Evolutionary conservation across 768 basidiomycete species (phyloP).

Genomic region (Coprinellus aureogranulatus): DNA sequence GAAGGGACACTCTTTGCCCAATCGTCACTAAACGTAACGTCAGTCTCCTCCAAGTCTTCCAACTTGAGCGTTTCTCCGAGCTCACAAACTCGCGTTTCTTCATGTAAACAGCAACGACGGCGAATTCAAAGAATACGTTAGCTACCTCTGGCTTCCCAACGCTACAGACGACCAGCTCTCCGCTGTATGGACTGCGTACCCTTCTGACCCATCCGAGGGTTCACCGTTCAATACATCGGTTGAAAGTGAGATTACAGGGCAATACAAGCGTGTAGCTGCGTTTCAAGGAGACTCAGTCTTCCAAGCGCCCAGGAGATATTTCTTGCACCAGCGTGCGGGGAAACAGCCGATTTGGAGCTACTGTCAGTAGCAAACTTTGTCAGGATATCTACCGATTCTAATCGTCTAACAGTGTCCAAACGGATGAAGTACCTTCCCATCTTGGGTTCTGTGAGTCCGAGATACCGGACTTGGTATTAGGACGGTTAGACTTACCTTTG

Average conservation of each 20-base stretch:
- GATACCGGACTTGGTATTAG: too few species aligned
- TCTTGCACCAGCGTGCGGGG: constrained; percentile 37
- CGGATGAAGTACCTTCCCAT: constrained; percentile 37
- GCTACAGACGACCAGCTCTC: constrained; percentile 18
- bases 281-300: constrained; percentile 51
- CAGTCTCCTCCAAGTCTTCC: not conserved
- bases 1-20: constrained; percentile 54
- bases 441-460: constrained; percentile 42
- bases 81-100: too few species aligned
- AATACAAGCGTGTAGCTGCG: constrained; percentile 52
- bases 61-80: constrained; percentile 40
- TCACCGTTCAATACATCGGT: constrained; percentile 50
- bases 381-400: too few species aligned
- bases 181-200: constrained; percentile 29
- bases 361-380: constrained; percentile 26
- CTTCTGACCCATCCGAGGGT: constrained; percentile 36
- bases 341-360: constrained; percentile 46
- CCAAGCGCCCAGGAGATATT: constrained; percentile 50
- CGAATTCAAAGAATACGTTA: constrained; percentile 18
- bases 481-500: not conserved
- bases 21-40: constrained; percentile 44
- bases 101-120: constrained; percentile 20
- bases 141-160: constrained; percentile 18
- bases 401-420: constrained; percentile 37
- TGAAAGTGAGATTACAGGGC: constrained; percentile 37